Conservation (phyloP, 257 asterid genomes). For the Solanum pennellii region DNA sequence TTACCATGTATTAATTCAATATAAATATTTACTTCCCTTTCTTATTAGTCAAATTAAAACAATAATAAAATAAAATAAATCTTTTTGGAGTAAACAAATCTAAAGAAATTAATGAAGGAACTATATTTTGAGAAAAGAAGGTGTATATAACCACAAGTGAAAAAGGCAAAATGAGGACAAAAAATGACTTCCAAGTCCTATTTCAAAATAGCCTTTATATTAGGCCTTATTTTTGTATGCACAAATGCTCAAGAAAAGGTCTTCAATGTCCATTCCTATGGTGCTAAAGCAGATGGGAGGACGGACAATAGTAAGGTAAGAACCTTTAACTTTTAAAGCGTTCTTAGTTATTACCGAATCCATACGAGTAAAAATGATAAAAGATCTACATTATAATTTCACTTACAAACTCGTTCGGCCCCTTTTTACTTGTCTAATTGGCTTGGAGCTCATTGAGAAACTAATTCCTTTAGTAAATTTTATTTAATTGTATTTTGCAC, state of each 20-base stretch:
- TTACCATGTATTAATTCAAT: not conserved
- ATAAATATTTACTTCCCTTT: not conserved
- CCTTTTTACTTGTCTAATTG: not conserved
- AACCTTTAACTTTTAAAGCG: not conserved
- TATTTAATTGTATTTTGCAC: not conserved
- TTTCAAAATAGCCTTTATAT: not conserved
- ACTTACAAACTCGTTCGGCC: not conserved
- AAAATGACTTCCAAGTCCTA: not conserved
- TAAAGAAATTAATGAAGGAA: not conserved
- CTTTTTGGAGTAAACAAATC: not conserved
- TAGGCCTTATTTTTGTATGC: not conserved
- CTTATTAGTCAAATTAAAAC: not conserved
- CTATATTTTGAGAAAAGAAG: not conserved
- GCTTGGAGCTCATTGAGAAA: not conserved
- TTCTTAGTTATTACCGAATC: not conserved
- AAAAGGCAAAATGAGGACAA: not conserved
- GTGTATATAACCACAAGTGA: not conserved
- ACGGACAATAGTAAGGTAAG: not conserved
- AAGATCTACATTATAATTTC: not conserved
- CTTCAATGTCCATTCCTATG: not conserved
- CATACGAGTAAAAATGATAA: not conserved
- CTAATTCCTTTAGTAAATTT: not conserved
- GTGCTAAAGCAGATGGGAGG: not conserved
- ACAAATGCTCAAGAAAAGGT: not conserved
- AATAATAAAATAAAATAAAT: no score